These are phyloP conservation scores for Anacardium occidentale DNA, from an alignment of 345 rosid species.

Conservation along the genomic window DNA sequence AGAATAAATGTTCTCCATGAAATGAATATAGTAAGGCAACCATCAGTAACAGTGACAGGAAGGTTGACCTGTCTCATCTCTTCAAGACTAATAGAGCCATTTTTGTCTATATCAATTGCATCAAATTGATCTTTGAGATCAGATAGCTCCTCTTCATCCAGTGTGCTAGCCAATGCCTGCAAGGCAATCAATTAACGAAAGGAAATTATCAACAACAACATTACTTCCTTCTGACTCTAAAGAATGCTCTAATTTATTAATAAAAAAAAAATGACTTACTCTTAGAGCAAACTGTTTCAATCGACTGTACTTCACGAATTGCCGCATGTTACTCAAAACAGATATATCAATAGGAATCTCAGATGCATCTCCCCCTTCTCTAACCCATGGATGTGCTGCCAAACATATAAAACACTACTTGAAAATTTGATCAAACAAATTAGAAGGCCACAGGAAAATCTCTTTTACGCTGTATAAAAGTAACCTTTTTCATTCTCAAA, in stretches of 20 bases:
- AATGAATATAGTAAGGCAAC: neutral
- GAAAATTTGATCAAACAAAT: neutral
- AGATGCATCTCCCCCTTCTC: conserved; percentile 97
- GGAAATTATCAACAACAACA: neutral
- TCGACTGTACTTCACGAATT: conserved; percentile 93
- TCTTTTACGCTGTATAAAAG: neutral
- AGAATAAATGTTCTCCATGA: neutral
- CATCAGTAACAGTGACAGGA: neutral
- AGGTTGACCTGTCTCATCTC: conserved; percentile 85
- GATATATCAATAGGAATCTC: conserved; percentile 99
- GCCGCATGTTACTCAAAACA: conserved; percentile 83
- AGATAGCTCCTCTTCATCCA: conserved; percentile 75
- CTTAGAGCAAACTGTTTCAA: conserved; percentile 89
- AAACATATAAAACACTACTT: conserved; percentile 17
- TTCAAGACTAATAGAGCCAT: conserved; percentile 93
- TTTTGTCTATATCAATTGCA: conserved; percentile 95
- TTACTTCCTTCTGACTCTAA: neutral
- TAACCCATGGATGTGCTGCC: conserved; percentile 98
- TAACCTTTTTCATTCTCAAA: conserved; percentile 1
- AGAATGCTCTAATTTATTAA: conserved; percentile 20
- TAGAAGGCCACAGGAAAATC: neutral
- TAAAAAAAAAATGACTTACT: conserved; percentile 39
- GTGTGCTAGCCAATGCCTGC: conserved; percentile 92
- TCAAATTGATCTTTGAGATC: conserved; percentile 92
- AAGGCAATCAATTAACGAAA: conserved; percentile 16